Evolutionary conservation across 768 basidiomycete genomes (phyloP), one percentile per base, ranked within the genome.

Genomic region (Leccinum sublutescens): DNA sequence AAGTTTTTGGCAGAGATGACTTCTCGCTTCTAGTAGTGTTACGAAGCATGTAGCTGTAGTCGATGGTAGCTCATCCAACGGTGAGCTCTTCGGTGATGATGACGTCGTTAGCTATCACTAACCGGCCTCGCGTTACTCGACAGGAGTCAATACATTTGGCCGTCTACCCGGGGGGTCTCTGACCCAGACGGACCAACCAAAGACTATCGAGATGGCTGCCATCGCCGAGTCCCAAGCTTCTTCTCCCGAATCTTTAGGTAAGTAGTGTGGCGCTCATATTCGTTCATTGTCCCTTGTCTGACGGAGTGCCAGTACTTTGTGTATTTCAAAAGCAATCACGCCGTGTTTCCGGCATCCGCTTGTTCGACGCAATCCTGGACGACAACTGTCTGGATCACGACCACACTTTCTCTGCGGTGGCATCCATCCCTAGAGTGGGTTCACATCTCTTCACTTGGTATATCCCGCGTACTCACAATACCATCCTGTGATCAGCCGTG

Each of bases 91-190:
- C 5, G 7, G 47, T 19, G 31, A 27, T 34, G 12, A 2, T 52
- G 19, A 3, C 51, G n/a, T 55, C 10, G 52, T 58, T n/a, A 27
- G 25, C 17, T 19, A 49, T 29, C 7, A 6, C 60, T 64, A 3
- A 66, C n/a, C 5, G 5, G 10, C 23, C 43, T 55, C 12, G 14
- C 11, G 11, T 54, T 19, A 25, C 14, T 50, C n/a, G 5, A 51
- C 40, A 67, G 58, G 43, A 45, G 59, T 63, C 56, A 53, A 59
- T 48, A 29, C 19, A 49, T 38, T 40, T 52, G 36, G n/a, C 25
- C 38, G 63, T 57, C 59, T 47, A 55, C 50, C 58, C 33, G 45
- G 63, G 57, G 56, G 59, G 63, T 67, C 63, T 65, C 63, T 6
- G 54, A 58, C 55, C 59, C 58, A 55, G 63, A 59, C 40, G 55